Percentiles rank a stretch among this genome's conserved stretches.
phyloP scores from a whole-genome alignment of 306 rosid genomes.

The Abrus precatorius region DNA sequence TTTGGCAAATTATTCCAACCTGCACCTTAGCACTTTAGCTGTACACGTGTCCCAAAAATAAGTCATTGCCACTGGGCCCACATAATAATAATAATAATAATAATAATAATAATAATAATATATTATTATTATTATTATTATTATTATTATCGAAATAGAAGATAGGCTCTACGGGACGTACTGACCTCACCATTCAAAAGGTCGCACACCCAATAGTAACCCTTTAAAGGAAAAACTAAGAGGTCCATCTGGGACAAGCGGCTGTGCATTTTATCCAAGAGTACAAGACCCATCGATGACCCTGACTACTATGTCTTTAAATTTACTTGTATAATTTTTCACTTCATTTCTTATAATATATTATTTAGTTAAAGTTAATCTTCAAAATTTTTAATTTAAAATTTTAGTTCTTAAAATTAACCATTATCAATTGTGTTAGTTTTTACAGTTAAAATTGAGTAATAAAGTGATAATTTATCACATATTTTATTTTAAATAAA shows the following conservation, averaged over 20 bases:
- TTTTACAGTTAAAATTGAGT: too few relatives aligned
- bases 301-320: background rate
- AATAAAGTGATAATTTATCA: too few relatives aligned
- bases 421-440: too few relatives aligned
- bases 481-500: too few relatives aligned
- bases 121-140: too few relatives aligned
- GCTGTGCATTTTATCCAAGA: background rate
- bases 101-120: background rate
- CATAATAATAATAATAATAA: background rate
- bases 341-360: too few relatives aligned
- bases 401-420: too few relatives aligned
- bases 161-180: background rate
- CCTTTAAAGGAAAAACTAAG: background rate
- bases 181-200: constrained; percentile 14
- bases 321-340: too few relatives aligned
- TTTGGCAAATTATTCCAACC: constrained; percentile 36
- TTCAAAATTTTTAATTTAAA: too few relatives aligned
- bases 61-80: background rate
- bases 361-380: too few relatives aligned
- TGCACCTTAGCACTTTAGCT: constrained; percentile 27
- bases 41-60: constrained; percentile 41
- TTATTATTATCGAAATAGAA: background rate
- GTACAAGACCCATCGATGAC: constrained; percentile 45
- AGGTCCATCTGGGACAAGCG: constrained; percentile 39
- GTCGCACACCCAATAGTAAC: constrained; percentile 22